A percentile compares a stretch with the other conserved stretches of the same genome.
phyloP scores from a whole-genome alignment of 768 basidiomycete species.

The Strobilomyces echinocephalus region DNA sequence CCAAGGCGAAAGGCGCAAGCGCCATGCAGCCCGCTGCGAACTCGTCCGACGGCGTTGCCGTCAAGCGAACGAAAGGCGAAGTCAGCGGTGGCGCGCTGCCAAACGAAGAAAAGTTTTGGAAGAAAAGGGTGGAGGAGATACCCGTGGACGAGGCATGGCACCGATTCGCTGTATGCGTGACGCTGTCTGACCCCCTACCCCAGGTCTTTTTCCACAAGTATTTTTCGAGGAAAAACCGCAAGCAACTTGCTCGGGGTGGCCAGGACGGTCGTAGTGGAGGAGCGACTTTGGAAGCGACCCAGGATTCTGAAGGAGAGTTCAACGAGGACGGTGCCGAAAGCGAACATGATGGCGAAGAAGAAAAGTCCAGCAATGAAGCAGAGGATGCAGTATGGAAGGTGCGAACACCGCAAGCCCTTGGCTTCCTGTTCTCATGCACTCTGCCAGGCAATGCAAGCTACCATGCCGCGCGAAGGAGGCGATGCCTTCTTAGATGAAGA shows the following conservation, averaged over 20 bases:
- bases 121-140: conserved; percentile 61
- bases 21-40: conserved; percentile 94
- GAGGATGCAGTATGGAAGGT: conserved; percentile 92
- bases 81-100: conserved; percentile 45
- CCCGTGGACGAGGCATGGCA: conserved; percentile 77
- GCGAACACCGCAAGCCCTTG: not conserved
- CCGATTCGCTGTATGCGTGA: not conserved
- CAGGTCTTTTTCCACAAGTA: conserved; percentile 90
- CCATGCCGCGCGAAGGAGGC: conserved; percentile 64
- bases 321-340: conserved; percentile 17
- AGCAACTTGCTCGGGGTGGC: conserved; percentile 43
- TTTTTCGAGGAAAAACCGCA: conserved; percentile 68
- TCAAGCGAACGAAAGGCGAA: conserved; percentile 68
- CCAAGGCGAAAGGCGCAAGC: conserved; percentile 66
- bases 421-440: not conserved
- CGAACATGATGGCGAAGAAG: conserved; percentile 33
- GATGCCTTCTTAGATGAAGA: conserved; percentile 40
- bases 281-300: conserved; percentile 19
- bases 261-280: conserved; percentile 27
- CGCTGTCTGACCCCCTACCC: conserved; percentile 1
- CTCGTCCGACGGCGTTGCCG: conserved; percentile 54
- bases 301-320: conserved; percentile 20
- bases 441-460: conserved; percentile 79
- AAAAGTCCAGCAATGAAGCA: conserved; percentile 43
- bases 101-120: conserved; percentile 75